Evolutionary conservation across 2,329 filamentous ascomycete genomes (phyloP).

Genomic region (Colletotrichum tropicale): DNA sequence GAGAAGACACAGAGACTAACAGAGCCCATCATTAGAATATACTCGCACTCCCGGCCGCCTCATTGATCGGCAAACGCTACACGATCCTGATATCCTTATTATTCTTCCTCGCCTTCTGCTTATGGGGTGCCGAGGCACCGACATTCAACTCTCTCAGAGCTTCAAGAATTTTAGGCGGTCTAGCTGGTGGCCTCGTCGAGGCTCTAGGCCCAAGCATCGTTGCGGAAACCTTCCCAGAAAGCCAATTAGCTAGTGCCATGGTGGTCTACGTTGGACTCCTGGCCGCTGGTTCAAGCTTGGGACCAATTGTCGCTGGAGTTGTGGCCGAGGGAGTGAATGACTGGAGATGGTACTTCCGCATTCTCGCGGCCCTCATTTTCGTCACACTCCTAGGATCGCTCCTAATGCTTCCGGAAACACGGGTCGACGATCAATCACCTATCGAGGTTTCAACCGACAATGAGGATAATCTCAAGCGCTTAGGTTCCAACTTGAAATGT

Average conservation of each 20-base stretch:
- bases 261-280: conserved; percentile 23
- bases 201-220: conserved; percentile 24
- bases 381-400: conserved; percentile 19
- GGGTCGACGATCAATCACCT: not conserved
- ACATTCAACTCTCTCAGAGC: conserved; percentile 15
- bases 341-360: conserved; percentile 25
- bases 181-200: conserved; percentile 21
- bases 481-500: not conserved
- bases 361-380: conserved; percentile 16
- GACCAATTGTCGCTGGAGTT: conserved; percentile 21
- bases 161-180: conserved; percentile 15
- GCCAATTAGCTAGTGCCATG: conserved; percentile 26
- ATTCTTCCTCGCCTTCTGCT: conserved; percentile 18
- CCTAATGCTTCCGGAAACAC: conserved; percentile 24
- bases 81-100: conserved; percentile 24
- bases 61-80: conserved; percentile 25
- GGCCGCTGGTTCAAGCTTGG: conserved; percentile 23
- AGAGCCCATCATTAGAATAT: conserved; percentile 9
- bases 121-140: conserved; percentile 20
- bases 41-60: conserved; percentile 12
- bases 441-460: not conserved
- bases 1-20: not conserved
- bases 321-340: conserved; percentile 9
- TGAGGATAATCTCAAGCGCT: not conserved
- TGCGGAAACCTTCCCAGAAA: conserved; percentile 19